Evolutionary conservation across 176 grass and related monocot species (phyloP), one percentile per base, ranked within the genome.

Genomic region (Saccharum officinarum): DNA sequence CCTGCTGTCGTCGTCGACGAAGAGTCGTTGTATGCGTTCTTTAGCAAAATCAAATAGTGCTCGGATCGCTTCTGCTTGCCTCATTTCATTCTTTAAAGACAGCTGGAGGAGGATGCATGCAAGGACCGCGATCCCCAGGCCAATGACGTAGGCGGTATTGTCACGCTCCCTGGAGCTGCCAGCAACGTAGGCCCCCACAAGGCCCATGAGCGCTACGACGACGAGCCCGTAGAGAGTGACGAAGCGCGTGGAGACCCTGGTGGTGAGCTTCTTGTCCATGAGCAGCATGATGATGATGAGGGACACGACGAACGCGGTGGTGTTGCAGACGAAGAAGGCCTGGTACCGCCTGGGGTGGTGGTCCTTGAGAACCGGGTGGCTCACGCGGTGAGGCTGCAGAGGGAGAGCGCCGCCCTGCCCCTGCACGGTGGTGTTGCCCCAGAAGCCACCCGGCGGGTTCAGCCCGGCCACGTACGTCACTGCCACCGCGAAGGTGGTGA

Each of bases 381-480:
- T 52, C 49, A 52, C 16, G 16, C 16, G 49, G 15, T 15, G 15
- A 16, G 37, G 5, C 36, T 37, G 33, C 34, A 4, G 37, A 38
- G 37, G 37, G 37, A 38, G 37, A 38, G 37, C 37, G 37, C 4
- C 37, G 37, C 37, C 37, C 34, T 36, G 34, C 0, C 40, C 40
- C 12, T 49, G 47, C 47, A 50, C 15, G 47, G 47, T 50, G 49
- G 47, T 50, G 49, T 52, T 52, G 5, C 49, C 49, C 49, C 49
- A 52, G 49, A 52, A 52, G 49, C 49, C 49, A 18, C 86, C 81
- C 3, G 81, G 90, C 0, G 90, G 90, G 28, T 37, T 81, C 62
- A 92, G 82, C 67, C 90, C 89, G 1, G 76, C 72, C 0, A 42
- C 49, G 14, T 88, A 91, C 15, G 89, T 91, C 66, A 91, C 23